Base-by-base conservation (phyloP, 1,284 basidiomycete species). In the Ganoderma boninense region DNA sequence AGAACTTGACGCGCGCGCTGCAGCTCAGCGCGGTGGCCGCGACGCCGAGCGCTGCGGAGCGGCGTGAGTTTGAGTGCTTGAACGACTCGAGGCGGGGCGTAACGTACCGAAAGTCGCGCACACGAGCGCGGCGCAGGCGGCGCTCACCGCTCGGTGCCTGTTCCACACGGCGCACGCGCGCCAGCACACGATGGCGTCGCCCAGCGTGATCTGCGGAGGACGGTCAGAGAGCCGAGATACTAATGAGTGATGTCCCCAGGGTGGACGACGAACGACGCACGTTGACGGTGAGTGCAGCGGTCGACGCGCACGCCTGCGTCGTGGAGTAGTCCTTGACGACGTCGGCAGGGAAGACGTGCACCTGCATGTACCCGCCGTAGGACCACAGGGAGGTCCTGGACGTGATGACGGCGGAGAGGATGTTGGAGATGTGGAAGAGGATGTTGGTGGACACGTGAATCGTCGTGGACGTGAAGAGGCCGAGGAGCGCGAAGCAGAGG, bases 141-240 rank as follows among this genome's bases (percentile, higher is more conserved):
- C 43, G 2, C 1, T 11, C 0, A 62, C 26, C 0, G 20, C 18
- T 10, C 40, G 40, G 14, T 62, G 26, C 16, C 18, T n/a, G 18
- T n/a, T 42, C 62, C 62, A 46, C 14, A 62, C 16, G 20, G 32
- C 62, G 26, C 62, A 62, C 6, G 62, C 11, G 11, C 62, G 43
- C 62, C 43, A 62, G 32, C 62, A 62, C 4, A 49, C 62, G 23
- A 62, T 46, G 14, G 23, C 16, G 18, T 62, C 62, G 11, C 43
- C 43, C 23, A 62, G 13, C 4, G 38, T 29, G 4, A 62, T 62
- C 62, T 62, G 57, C n/a, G 40, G 29, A 32, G 29, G 29, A 32
- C 29, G 29, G 29, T 32, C 29, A 32, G 29, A 32, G 29, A 32
- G 29, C 4, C 29, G 29, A 4, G 29, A 32, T 32, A 32, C 29